Base-by-base conservation (phyloP, 225 moss, liverwort and hornwort genomes). In the Physcomitrium patens region DNA sequence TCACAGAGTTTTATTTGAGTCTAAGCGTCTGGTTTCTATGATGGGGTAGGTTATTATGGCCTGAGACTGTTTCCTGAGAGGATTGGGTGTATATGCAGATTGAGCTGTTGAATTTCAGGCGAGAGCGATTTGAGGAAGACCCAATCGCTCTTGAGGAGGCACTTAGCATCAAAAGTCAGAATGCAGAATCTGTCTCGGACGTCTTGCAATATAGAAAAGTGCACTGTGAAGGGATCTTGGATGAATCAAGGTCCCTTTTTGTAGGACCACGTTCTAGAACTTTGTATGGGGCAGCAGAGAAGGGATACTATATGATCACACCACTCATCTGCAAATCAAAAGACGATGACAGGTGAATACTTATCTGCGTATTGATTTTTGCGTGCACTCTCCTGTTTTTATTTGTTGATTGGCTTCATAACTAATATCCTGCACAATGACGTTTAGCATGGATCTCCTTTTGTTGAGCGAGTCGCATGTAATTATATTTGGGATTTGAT, bases 191-290 rank as follows among this genome's bases (percentile, higher is more conserved):
- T 3, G 19, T 27, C 23, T 47, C 48, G 10, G 83, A 90, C 49
- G 70, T 81, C 19, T 69, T 99, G 68, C 94, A 93, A 75, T 99
- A 90, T 77, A 90, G 94, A 67, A 90, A 82, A 75, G 94, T 99
- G 28, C 75, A 77, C 16, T 91, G 91, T 80, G 90, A 90, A 85
- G 97, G 97, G 57, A 70, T 77, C 14, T 90, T 91, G 71, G 93
- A 94, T 67, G 86, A 80, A 60, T 60, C 77, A 0, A 99, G 89
- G 69, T 95, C 93, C 77, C 77, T 94, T 12, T 94, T 86, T 74
- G 97, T 99, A 16, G 97, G 97, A 60, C 97, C 97, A 72, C 91
- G 97, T 43, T 89, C 87, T 44, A 89, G 91, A 81, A 89, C 91
- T 20, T 63, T 90, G 28, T 93, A 87, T 79, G 97, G 97, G 64